Evolutionary conservation across 805 yeast species (phyloP).

Genomic region (Ogataea pignaliae): DNA sequence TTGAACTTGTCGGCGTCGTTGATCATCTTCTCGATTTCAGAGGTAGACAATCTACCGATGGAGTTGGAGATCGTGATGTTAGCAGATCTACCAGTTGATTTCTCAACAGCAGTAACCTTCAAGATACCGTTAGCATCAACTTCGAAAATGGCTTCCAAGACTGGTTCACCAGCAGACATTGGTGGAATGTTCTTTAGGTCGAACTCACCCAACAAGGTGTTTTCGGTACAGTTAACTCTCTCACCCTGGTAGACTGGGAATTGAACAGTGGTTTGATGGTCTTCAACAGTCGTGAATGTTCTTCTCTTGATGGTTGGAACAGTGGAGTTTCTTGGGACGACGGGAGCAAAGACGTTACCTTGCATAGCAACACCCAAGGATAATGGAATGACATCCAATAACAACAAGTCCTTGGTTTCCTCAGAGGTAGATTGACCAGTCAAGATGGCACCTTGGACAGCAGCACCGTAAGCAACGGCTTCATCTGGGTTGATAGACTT

Average conservation of each 20-base stretch:
- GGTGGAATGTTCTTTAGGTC: constrained; percentile 98
- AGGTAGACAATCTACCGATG: constrained; percentile 95
- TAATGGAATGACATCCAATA: constrained; percentile 96
- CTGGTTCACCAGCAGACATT: constrained; percentile 98
- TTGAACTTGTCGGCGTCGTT: constrained; percentile 98
- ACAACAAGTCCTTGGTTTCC: constrained; percentile 91
- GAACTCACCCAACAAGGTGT: constrained; percentile 97
- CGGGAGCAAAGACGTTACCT: constrained; percentile 98
- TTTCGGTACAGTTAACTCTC: constrained; percentile 97
- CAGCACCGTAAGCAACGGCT: constrained; percentile 99
- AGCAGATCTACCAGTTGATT: constrained; percentile 97
- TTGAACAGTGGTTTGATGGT: constrained; percentile 97
- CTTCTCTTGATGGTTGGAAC: constrained; percentile 99
- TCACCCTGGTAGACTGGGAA: constrained; percentile 99
- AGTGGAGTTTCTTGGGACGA: constrained; percentile 98
- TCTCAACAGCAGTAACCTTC: constrained; percentile 98
- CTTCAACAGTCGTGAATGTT: constrained; percentile 98
- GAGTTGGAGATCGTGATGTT: constrained; percentile 99
- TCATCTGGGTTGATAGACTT: constrained; percentile 98
- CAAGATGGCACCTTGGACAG: constrained; percentile 98
- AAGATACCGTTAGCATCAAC: constrained; percentile 99
- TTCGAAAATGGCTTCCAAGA: constrained; percentile 97
- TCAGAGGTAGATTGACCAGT: constrained; percentile 87
- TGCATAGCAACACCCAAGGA: constrained; percentile 99
- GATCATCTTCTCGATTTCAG: constrained; percentile 98